phyloP scores from a whole-genome alignment of 1,139 yeast genomes.

The Pichia inconspicua region DNA sequence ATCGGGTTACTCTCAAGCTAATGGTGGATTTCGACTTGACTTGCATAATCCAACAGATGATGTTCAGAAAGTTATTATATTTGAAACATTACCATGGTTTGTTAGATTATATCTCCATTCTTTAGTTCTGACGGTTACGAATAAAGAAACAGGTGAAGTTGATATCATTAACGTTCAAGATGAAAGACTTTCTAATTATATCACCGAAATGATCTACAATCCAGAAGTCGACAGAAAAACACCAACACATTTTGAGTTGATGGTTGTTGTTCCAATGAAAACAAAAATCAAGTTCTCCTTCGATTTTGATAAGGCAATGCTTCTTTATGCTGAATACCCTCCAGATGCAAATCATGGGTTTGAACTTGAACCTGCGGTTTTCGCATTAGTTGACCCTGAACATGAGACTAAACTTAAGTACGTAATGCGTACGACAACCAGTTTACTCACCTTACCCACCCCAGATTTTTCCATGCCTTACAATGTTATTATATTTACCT shows the following conservation, averaged over 20 bases:
- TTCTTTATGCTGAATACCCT: conserved; percentile 86
- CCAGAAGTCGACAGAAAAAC: conserved; percentile 77
- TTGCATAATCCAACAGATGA: conserved; percentile 55
- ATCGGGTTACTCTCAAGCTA: conserved; percentile 87
- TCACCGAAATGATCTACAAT: conserved; percentile 51
- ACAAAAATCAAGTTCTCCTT: conserved; percentile 60
- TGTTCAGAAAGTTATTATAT: conserved; percentile 50
- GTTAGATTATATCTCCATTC: conserved; percentile 79
- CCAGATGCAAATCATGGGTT: conserved; percentile 99
- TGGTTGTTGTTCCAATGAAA: conserved; percentile 54
- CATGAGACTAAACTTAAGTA: conserved; percentile 34
- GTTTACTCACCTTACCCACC: conserved; percentile 80
- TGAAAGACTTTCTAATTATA: conserved; percentile 28
- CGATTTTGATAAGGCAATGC: conserved; percentile 78
- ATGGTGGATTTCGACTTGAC: conserved; percentile 80
- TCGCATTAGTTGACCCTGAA: conserved; percentile 40
- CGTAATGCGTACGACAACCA: conserved; percentile 72
- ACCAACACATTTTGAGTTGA: conserved; percentile 78
- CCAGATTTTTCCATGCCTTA: conserved; percentile 99
- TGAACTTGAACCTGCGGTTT: conserved; percentile 83
- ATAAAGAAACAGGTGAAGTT: conserved; percentile 12
- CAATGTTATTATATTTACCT: conserved; percentile 88
- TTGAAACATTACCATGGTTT: conserved; percentile 90
- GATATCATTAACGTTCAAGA: conserved; percentile 20
- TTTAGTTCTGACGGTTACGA: conserved; percentile 30